Conservation (phyloP, 2,329 filamentous ascomycete species). For the Aspergillus calidoustus region DNA sequence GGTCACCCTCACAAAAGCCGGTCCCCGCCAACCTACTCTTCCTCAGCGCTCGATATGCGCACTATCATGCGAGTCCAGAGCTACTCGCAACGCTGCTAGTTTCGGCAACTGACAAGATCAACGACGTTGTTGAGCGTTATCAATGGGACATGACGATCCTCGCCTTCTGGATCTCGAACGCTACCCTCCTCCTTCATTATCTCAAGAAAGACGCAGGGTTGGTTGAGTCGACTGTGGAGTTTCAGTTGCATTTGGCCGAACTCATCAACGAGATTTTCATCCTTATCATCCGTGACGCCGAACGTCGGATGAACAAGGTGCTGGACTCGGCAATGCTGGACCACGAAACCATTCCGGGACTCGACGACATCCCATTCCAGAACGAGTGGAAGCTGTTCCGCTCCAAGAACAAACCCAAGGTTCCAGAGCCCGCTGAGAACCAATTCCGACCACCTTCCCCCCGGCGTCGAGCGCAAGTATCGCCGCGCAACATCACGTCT, state of each 20-base stretch:
- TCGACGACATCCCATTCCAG: conserved; percentile 95
- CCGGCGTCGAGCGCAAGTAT: conserved; percentile 87
- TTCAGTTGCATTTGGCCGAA: conserved; percentile 91
- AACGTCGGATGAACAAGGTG: conserved; percentile 94
- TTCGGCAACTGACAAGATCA: conserved; percentile 93
- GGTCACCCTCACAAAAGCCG: conserved; percentile 95
- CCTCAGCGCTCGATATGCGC: conserved; percentile 90
- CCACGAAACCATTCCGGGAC: conserved; percentile 95
- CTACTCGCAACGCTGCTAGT: conserved; percentile 79
- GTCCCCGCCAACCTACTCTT: conserved; percentile 98
- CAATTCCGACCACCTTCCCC: conserved; percentile 90
- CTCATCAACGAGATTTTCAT: conserved; percentile 99
- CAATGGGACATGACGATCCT: conserved; percentile 99
- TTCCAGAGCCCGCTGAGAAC: conserved; percentile 83
- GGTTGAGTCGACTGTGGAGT: conserved; percentile 79
- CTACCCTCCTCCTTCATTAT: conserved; percentile 92
- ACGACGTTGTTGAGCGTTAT: conserved; percentile 89
- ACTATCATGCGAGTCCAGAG: conserved; percentile 90
- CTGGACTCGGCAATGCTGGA: conserved; percentile 93
- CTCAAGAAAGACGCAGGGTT: conserved; percentile 90
- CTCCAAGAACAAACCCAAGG: conserved; percentile 84
- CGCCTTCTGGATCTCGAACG: conserved; percentile 98
- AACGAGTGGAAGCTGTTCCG: conserved; percentile 99
- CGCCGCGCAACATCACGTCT: conserved; percentile 93
- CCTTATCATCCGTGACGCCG: conserved; percentile 92